Base-by-base conservation (phyloP, 805 yeast genomes). In the Suhomyces pyralidae region DNA sequence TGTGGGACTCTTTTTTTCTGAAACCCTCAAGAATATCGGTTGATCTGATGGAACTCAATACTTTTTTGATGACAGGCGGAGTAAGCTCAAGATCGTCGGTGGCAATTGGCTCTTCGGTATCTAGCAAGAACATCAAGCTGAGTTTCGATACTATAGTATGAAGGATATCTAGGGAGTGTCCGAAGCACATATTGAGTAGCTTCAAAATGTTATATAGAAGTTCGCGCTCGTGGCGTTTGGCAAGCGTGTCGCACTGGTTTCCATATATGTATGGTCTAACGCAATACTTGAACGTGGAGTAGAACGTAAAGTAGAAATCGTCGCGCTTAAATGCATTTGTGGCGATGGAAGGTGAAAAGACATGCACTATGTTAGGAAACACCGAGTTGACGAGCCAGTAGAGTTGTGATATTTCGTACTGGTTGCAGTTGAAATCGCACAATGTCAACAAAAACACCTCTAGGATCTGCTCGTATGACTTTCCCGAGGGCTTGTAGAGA, bases 401-500 rank as follows among this genome's bases (percentile, higher is more conserved):
- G 45, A 69, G 46, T 3, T 44, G 45, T 3, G 20, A 30, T 19
- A 45, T 53, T 17, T 58, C 63, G 26, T 50, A n/a, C 46, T 60
- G 57, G 49, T 63, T 64, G 32, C 64, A 53, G 54, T 67, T 67
- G 51, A 60, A 70, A 56, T 73, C 78, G 17, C 66, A 60, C 20
- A 64, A 53, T 1, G 64, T 42, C 38, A 60, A 54, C 10, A 58
- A 47, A 25, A 65, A 58, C 51, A 52, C 40, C 17, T 48, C 54
- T 10, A 58, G 30, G 5, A 58, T n/a, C 14, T 45, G 45, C 3
- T 36, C 40, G 24, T 19, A 44, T 14, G 45, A 45, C 1, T 20
- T 42, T 7, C 40, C 38, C 9, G 44, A 24, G 20, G 28, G 17
- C 14, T 40, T 22, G 1, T 22, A 40, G 5, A 45, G 34, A 6